phyloP scores from a whole-genome alignment of 177 flowering plant genomes.

The Tripterygium wilfordii region DNA sequence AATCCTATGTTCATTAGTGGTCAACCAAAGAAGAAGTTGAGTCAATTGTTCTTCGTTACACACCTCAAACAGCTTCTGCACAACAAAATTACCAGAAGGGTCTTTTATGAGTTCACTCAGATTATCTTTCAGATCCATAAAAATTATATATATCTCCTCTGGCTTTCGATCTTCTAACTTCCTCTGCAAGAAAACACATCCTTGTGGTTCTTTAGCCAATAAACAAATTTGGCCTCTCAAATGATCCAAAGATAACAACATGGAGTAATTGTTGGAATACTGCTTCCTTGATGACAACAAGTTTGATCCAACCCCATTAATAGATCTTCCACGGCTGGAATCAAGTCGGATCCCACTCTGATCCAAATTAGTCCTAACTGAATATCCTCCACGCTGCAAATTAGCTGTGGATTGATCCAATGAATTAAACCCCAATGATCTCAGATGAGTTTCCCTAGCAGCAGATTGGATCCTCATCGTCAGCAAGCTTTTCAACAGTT shows the following conservation, averaged over 20 bases:
- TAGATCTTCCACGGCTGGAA: too few species aligned
- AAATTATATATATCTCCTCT: constrained; percentile 21
- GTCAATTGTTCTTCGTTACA: constrained; percentile 18
- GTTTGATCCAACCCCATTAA: constrained; percentile 3
- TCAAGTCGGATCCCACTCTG: too few species aligned
- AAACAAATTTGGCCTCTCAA: constrained; percentile 1
- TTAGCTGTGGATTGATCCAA: too few species aligned
- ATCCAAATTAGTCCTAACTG: too few species aligned
- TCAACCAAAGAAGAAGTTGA: constrained; percentile 11
- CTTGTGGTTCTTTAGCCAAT: constrained; percentile 20
- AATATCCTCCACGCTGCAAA: too few species aligned
- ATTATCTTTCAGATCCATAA: constrained; percentile 21
- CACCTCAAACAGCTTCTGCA: constrained; percentile 25
- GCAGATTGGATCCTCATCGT: too few species aligned
- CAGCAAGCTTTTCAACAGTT: too few species aligned
- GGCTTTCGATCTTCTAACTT: constrained; percentile 8
- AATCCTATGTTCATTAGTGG: neutral
- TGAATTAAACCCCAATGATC: too few species aligned
- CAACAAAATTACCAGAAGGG: constrained; percentile 21
- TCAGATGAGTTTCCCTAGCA: too few species aligned
- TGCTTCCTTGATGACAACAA: neutral
- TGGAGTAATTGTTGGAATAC: neutral
- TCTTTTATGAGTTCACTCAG: constrained; percentile 23
- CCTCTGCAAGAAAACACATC: constrained; percentile 22
- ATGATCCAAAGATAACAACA: constrained; percentile 1